Percentiles rank a stretch among this genome's conserved stretches.
These are phyloP conservation scores for Adenanthera pavonina DNA, from an alignment of 306 rosid genomes.

Conservation along the genomic window DNA sequence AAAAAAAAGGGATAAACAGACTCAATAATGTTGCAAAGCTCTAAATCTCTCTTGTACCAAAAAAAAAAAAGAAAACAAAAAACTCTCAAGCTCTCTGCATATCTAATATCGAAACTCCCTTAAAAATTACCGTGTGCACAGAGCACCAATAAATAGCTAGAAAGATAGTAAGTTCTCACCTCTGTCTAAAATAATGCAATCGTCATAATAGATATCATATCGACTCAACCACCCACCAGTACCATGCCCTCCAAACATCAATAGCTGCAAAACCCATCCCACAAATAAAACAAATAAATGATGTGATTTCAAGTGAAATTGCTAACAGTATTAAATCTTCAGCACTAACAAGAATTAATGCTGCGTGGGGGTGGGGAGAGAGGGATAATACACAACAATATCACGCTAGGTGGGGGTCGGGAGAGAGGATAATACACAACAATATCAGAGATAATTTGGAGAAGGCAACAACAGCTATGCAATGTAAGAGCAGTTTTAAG, in stretches of 20 bases:
- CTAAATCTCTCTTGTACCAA: background rate
- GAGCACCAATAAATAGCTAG: background rate
- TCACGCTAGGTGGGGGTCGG: too few relatives aligned
- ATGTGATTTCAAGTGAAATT: slow-evolving; percentile 19
- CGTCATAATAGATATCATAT: slow-evolving; percentile 89
- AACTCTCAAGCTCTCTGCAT: too few relatives aligned
- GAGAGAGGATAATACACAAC: slow-evolving; percentile 1
- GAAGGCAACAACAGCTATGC: slow-evolving; percentile 14
- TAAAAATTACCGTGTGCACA: background rate
- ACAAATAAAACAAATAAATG: slow-evolving; percentile 40
- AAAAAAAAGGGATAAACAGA: background rate
- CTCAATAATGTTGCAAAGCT: background rate
- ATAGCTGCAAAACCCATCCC: slow-evolving; percentile 59
- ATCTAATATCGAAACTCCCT: background rate
- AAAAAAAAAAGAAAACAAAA: too few relatives aligned
- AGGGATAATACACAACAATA: background rate
- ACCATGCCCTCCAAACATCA: slow-evolving; percentile 98
- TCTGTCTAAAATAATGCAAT: slow-evolving; percentile 84
- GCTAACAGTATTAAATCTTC: background rate
- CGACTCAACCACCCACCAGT: slow-evolving; percentile 99
- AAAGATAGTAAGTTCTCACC: slow-evolving; percentile 61
- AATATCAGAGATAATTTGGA: slow-evolving; percentile 22
- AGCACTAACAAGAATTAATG: background rate
- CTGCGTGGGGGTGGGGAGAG: background rate
- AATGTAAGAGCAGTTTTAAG: background rate